Base-by-base conservation (phyloP, 2,329 filamentous ascomycete species). In the Chlorencoelia australis region DNA sequence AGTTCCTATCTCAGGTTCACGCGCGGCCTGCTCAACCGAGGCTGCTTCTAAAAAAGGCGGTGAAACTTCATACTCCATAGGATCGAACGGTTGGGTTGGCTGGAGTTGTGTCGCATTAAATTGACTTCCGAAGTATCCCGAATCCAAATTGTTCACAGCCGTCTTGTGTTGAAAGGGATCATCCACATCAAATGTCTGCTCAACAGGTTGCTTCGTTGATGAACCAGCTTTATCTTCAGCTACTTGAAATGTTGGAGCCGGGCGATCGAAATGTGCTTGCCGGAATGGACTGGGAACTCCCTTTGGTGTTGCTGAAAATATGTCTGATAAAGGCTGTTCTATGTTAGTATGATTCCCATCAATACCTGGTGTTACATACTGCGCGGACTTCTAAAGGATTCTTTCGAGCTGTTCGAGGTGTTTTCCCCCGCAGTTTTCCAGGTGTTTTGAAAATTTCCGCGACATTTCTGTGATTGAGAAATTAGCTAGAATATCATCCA, bases 401-500 rank as follows among this genome's bases (percentile, higher is more conserved):
- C 56, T 81, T 87, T 38, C 77, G 73, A 21, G 65, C 66, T 13
- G 82, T 86, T 43, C 80, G 72, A 27, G 84, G 83, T 18, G 83
- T 89, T 64, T 86, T 88, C 37, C 80, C 83, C 46, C 83, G 78
- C 56, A 91, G 62, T 57, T 86, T 89, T 39, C 83, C 83, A 3
- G 85, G 85, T 24, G 85, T 91, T 57, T 96, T 98, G 67, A 96
- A 95, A n/a, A 93, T 79, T 52, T 96, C 89, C 45, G 85, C 75
- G 42, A 96, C 79, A 57, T 89, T 89, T 44, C 91, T 96, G 52
- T 17, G 17, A 15, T 7, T 9, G n/a, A 9, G 16, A 22, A 28
- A 33, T 52, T 30, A 53, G 46, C 24, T 33, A 6, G 14, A 21
- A 21, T 40, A 19, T 19, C 39, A 32, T 21, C 30, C n/a, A 21